These are phyloP conservation scores for Talaromyces sp. DNA, from an alignment of 2,329 filamentous ascomycete genomes.

Conservation along the genomic window DNA sequence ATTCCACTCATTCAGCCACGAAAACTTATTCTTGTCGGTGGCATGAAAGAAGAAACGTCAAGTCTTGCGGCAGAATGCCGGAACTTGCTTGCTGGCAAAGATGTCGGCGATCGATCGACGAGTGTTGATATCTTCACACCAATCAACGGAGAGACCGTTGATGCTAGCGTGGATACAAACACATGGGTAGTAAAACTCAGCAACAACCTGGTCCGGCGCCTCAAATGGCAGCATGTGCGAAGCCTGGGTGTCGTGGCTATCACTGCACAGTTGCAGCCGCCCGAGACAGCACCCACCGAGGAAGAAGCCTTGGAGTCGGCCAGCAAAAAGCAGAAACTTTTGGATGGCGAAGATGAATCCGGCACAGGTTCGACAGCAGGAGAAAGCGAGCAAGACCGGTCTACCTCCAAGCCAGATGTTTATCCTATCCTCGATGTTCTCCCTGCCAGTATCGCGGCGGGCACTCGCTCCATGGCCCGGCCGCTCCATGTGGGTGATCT, in stretches of 20 bases:
- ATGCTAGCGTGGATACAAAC: slow-evolving; percentile 96
- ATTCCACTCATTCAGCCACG: slow-evolving; percentile 90
- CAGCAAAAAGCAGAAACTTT: slow-evolving; percentile 50
- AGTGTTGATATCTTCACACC: slow-evolving; percentile 69
- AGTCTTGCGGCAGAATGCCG: slow-evolving; percentile 76
- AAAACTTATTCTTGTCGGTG: slow-evolving; percentile 89
- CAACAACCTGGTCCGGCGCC: slow-evolving; percentile 73
- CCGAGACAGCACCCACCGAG: slow-evolving; percentile 30
- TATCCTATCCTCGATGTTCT: slow-evolving; percentile 57
- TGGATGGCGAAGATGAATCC: slow-evolving; percentile 42
- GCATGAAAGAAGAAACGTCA: slow-evolving; percentile 71
- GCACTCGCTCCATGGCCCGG: slow-evolving; percentile 71
- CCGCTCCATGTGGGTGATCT: slow-evolving; percentile 94
- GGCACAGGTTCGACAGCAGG: slow-evolving; percentile 24
- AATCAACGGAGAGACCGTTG: slow-evolving; percentile 64
- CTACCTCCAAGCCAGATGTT: slow-evolving; percentile 27
- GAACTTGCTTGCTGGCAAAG: slow-evolving; percentile 53
- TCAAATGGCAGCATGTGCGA: slow-evolving; percentile 93
- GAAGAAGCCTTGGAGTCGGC: slow-evolving; percentile 34
- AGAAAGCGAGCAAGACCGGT: slow-evolving; percentile 17
- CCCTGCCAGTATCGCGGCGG: slow-evolving; percentile 60
- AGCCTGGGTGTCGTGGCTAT: slow-evolving; percentile 90
- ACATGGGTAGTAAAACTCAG: slow-evolving; percentile 93
- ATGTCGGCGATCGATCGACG: slow-evolving; percentile 18
- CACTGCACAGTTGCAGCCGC: slow-evolving; percentile 64